Conservation (phyloP, 495 filamentous ascomycete species). For the Trichoderma reesei region DNA sequence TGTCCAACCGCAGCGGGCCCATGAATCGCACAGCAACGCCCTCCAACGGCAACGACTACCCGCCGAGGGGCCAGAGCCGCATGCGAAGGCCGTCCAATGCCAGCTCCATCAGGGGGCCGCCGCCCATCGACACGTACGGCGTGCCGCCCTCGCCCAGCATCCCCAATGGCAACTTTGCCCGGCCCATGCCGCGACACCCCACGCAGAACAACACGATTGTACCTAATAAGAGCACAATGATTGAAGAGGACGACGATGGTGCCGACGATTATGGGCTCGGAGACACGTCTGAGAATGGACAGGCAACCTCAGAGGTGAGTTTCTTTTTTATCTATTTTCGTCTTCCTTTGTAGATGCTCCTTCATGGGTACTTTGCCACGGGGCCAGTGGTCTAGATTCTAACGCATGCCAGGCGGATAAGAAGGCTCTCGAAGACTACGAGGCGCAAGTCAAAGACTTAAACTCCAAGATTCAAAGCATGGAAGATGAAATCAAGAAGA, state of each 20-base stretch:
- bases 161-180: constrained; percentile 31
- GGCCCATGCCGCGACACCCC: constrained; percentile 76
- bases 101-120: constrained; percentile 36
- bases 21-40: constrained; percentile 48
- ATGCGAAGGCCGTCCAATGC: constrained; percentile 45
- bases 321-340: constrained; percentile 12
- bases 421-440: constrained; percentile 63
- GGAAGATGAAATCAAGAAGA: constrained; percentile 48
- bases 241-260: constrained; percentile 85
- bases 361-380: background rate
- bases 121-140: constrained; percentile 27
- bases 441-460: constrained; percentile 64
- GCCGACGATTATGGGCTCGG: background rate
- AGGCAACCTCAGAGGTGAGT: constrained; percentile 48
- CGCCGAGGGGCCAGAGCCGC: constrained; percentile 33
- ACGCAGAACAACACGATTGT: constrained; percentile 86
- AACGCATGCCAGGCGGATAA: constrained; percentile 45
- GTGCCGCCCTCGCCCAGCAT: constrained; percentile 34
- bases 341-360: background rate
- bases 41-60: constrained; percentile 37
- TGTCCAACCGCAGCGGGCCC: constrained; percentile 44
- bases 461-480: constrained; percentile 64
- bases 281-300: constrained; percentile 23
- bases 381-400: background rate
- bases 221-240: constrained; percentile 95